Base-by-base conservation (phyloP, 257 asterid genomes). In the Gentiana straminea region DNA sequence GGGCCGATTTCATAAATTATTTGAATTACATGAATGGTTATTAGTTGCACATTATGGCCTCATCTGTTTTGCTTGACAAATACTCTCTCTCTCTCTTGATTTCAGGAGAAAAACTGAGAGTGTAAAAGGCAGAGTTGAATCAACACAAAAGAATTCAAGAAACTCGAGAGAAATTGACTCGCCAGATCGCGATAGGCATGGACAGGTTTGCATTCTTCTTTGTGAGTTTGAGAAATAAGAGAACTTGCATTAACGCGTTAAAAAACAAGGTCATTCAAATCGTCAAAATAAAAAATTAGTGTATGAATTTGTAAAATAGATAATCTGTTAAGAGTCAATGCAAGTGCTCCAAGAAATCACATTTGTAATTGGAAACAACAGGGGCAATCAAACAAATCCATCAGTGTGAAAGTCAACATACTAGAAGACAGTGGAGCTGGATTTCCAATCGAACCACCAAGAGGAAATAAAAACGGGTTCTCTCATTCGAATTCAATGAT, bases 401-500 rank as follows among this genome's bases (percentile, higher is more conserved):
- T 59, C 8, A 74, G 84, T 52, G 77, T 73, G 11, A 77, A 72
- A 76, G 76, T 70, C 54, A 74, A 70, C 49, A 72, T 74, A 8
- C 62, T 49, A 38, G 88, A 77, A 67, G 88, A 75, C 49, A 68
- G 84, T 68, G 82, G 81, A 64, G 66, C 78, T 7, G 84, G 85
- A 5, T 80, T 78, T 73, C 89, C 77, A 35, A 74, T 77, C 12
- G 94, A 78, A 63, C 90, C 90, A 1, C 79, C 81, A 2, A 66
- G 90, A 65, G 81, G 52, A 39, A 70, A 64, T 33, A 71, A 70
- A 72, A 79, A 54, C 1, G 80, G 73, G 45, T 65, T 67, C 59
- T 41, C 73, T 67, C 87, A 78, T 64, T 76, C 95, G 12, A 80
- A 60, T 70, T 78, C 94, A 15, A 83, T 71, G 79, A 62, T 83